Conservation (phyloP, 345 rosid genomes). For the rapeseed (Brassica napus) region DNA sequence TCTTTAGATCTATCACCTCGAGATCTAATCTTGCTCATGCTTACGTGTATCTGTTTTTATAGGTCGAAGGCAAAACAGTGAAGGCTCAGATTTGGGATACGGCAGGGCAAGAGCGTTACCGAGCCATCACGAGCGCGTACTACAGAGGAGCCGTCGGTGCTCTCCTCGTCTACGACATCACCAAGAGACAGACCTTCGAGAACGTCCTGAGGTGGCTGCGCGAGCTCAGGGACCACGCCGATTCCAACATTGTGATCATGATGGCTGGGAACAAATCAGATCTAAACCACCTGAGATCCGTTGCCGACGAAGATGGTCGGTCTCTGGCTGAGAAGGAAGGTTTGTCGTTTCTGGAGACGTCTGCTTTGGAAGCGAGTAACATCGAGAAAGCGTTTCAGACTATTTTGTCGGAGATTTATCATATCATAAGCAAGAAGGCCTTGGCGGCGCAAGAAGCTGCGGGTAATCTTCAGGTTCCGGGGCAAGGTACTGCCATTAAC, state of each 20-base stretch:
- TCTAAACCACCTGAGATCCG: constrained; percentile 67
- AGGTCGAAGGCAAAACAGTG: constrained; percentile 80
- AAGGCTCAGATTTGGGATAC: constrained; percentile 92
- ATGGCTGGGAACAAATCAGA: constrained; percentile 80
- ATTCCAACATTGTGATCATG: constrained; percentile 79
- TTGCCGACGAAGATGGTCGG: constrained; percentile 55
- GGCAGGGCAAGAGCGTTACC: constrained; percentile 83
- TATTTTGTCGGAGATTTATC: constrained; percentile 62
- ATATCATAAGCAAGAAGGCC: constrained; percentile 70
- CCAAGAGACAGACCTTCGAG: constrained; percentile 75
- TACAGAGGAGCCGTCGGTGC: constrained; percentile 87
- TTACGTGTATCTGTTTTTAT: not conserved
- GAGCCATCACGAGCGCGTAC: constrained; percentile 76
- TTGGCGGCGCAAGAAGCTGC: constrained; percentile 69
- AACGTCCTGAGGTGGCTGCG: constrained; percentile 73
- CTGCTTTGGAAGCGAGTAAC: constrained; percentile 70
- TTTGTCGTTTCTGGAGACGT: constrained; percentile 70
- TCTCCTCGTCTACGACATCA: constrained; percentile 74
- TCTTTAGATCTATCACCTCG: not conserved
- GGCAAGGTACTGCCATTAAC: constrained; percentile 69
- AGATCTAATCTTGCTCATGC: not conserved
- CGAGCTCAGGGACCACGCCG: constrained; percentile 71
- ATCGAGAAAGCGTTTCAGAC: constrained; percentile 74
- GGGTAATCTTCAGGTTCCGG: constrained; percentile 49
- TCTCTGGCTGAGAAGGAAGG: constrained; percentile 67